Evolutionary conservation across 306 rosid species (phyloP), one percentile per base, ranked within the genome.

Genomic region (Fragaria ananassa): DNA sequence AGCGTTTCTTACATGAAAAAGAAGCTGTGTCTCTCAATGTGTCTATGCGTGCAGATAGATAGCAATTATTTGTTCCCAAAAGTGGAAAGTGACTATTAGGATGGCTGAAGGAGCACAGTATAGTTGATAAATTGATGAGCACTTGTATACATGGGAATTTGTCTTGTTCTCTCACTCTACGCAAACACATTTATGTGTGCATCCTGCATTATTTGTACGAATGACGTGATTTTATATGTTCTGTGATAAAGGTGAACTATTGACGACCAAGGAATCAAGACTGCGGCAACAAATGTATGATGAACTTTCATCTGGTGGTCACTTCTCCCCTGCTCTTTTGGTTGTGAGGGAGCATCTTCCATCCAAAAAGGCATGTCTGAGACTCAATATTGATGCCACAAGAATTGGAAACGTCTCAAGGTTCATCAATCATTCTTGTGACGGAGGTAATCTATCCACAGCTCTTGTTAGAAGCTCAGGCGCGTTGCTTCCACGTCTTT

Each of bases 301-400:
- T 71, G 86, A 83, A 49, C 83, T 78, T 34, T 68, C 89, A 46
- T 79, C 27, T 3, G 76, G 49, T 12, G 93, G 85, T 49, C 72
- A 31, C 56, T 90, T 84, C 80, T 79, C 93, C 78, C 85, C 91
- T 17, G 97, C 97, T 41, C 97, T 95, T 79, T 80, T 95, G 79
- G 96, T 92, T 44, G 90, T 95, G 56, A 90, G 97, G 83, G 97
- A 95, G 89, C 97, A 95, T 81, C 91, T 95, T 71, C 98, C 97
- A 61, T 95, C 98, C 60, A 91, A 95, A 72, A 90, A 88, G 61
- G 91, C 93, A 18, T 95, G 98, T 56, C 58, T 95, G 82, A 87
- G 98, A 79, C 56, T 87, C 74, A 94, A 94, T 70, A 89, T 94
- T 1, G 98, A 94, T 53, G 97, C 98, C 2, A 92, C 98, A 12